These are phyloP conservation scores for Choiromyces venosus DNA, from an alignment of 495 filamentous ascomycete species.

Conservation along the genomic window DNA sequence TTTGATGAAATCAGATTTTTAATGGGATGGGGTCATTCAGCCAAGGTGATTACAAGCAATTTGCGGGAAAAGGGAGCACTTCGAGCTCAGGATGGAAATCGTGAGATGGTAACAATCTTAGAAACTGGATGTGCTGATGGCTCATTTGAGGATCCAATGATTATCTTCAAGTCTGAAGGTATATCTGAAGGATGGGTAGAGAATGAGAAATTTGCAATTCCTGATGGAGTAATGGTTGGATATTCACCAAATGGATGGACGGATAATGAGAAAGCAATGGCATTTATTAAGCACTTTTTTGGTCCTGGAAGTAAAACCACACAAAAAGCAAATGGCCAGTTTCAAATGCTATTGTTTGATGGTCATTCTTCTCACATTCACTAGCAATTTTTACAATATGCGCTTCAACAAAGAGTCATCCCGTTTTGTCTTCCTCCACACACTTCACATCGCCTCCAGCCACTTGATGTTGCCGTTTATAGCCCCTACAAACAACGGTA, in stretches of 20 bases:
- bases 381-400: background rate
- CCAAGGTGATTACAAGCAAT: slow-evolving; percentile 4
- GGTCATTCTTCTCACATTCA: slow-evolving; percentile 1
- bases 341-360: background rate
- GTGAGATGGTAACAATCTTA: slow-evolving; percentile 6
- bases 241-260: slow-evolving; percentile 6
- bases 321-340: background rate
- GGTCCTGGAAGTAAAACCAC: background rate
- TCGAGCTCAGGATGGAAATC: slow-evolving; percentile 6
- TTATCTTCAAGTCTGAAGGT: slow-evolving; percentile 4
- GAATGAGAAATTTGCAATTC: background rate
- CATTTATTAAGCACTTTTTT: slow-evolving; percentile 2
- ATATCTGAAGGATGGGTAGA: background rate
- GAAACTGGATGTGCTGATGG: slow-evolving; percentile 7
- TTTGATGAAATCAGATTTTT: slow-evolving; percentile 8
- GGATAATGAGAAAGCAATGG: background rate
- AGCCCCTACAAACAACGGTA: background rate
- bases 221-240: background rate
- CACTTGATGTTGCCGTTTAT: slow-evolving; percentile 6
- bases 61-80: background rate
- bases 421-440: slow-evolving; percentile 3
- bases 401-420: background rate
- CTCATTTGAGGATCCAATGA: background rate
- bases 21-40: background rate
- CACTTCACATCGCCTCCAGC: slow-evolving; percentile 1